These are phyloP conservation scores for Sugiyamaella grinbergsii DNA, from an alignment of 1,139 yeast genomes.

Conservation along the genomic window DNA sequence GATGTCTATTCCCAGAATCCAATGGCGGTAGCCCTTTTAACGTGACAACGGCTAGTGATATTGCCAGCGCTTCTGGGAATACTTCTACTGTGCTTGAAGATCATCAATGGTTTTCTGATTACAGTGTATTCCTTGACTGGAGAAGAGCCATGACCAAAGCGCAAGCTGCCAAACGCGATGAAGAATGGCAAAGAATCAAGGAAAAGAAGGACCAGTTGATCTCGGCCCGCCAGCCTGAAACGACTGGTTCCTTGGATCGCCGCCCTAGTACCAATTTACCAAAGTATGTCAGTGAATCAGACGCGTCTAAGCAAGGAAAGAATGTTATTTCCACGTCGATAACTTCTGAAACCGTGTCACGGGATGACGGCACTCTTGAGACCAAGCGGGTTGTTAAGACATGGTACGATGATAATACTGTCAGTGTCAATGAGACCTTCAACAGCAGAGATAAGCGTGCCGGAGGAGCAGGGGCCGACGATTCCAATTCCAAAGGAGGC, in stretches of 20 bases:
- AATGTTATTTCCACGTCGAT: conserved; percentile 55
- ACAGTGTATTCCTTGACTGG: conserved; percentile 70
- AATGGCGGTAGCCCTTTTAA: conserved; percentile 17
- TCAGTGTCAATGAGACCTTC: conserved; percentile 40
- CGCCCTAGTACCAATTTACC: background rate
- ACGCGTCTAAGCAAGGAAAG: conserved; percentile 39
- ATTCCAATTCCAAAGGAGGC: conserved; percentile 27
- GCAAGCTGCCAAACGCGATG: conserved; percentile 41
- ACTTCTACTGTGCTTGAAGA: conserved; percentile 19
- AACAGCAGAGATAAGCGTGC: conserved; percentile 15
- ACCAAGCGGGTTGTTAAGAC: conserved; percentile 56
- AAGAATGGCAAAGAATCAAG: conserved; percentile 30
- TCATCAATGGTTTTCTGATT: conserved; percentile 56
- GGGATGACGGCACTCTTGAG: conserved; percentile 58
- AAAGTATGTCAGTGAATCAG: conserved; percentile 31
- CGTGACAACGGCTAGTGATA: conserved; percentile 10
- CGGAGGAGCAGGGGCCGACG: no score
- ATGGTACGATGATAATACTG: conserved; percentile 68
- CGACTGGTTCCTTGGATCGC: background rate
- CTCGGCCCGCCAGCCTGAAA: background rate
- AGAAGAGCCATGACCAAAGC: conserved; percentile 56
- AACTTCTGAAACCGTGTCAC: conserved; percentile 47
- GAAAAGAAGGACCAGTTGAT: conserved; percentile 12
- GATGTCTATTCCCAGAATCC: conserved; percentile 70
- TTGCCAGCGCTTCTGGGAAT: background rate